Evolutionary conservation across 2,329 filamentous ascomycete species (phyloP).

Genomic region (Diaporthe humulicola): DNA sequence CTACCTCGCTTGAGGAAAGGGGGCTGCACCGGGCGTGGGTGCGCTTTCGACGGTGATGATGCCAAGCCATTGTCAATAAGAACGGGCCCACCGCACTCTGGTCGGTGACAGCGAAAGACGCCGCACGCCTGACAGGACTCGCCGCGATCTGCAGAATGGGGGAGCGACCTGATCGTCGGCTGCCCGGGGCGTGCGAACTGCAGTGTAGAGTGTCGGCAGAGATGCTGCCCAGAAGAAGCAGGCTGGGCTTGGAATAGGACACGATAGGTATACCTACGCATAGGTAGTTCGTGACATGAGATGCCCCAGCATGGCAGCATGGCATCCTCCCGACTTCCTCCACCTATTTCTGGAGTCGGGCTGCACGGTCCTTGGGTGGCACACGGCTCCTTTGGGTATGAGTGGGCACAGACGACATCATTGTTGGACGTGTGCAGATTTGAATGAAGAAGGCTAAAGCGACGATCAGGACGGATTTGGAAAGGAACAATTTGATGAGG

Average conservation of each 20-base stretch:
- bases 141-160: constrained; percentile 19
- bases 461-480: constrained; percentile 25
- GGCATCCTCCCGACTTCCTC: constrained; percentile 3
- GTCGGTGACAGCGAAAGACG: constrained; percentile 7
- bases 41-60: constrained; percentile 21
- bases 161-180: background rate
- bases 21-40: constrained; percentile 25
- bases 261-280: background rate
- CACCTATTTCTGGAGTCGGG: constrained; percentile 22
- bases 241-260: background rate
- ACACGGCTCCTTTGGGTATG: constrained; percentile 12
- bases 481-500: constrained; percentile 19
- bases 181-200: background rate
- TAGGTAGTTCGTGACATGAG: background rate
- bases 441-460: constrained; percentile 17
- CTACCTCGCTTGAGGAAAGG: constrained; percentile 34
- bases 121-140: background rate
- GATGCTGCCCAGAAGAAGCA: background rate
- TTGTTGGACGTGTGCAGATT: background rate
- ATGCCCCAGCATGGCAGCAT: background rate
- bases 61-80: constrained; percentile 27
- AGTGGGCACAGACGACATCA: constrained; percentile 5
- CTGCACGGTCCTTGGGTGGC: background rate
- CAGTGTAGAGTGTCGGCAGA: background rate
- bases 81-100: constrained; percentile 16